These are phyloP conservation scores for Carex arenaria DNA, from an alignment of 202 grass and related monocot species.

Conservation along the genomic window DNA sequence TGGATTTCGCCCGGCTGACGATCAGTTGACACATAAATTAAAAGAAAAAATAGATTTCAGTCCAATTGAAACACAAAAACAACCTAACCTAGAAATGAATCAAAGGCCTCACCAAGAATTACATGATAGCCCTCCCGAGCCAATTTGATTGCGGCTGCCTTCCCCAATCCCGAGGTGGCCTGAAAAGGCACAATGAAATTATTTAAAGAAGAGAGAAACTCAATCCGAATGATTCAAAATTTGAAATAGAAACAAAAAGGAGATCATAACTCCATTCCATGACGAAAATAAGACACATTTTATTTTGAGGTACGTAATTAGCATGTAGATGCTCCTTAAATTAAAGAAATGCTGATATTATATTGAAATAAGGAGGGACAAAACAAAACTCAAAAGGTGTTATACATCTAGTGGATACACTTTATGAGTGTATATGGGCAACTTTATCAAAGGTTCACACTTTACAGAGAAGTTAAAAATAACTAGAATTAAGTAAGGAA, in stretches of 20 bases:
- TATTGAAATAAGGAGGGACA: background rate
- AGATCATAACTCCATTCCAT: background rate
- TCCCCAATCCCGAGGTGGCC: constrained; percentile 77
- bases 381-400: background rate
- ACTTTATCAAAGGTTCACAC: background rate
- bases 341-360: too few species aligned
- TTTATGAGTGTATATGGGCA: background rate
- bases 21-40: background rate
- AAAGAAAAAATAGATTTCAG: background rate
- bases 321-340: background rate
- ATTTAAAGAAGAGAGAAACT: background rate
- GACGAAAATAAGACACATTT: background rate
- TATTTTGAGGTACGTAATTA: background rate
- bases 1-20: constrained; percentile 47
- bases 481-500: background rate
- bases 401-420: background rate
- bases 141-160: constrained; percentile 41
- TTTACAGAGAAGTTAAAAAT: background rate
- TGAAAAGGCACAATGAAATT: constrained; percentile 2
- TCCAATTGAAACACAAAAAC: background rate
- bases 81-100: background rate
- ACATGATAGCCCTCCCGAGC: constrained; percentile 68
- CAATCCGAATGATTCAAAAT: background rate
- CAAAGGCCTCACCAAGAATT: constrained; percentile 45
- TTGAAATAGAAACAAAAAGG: background rate